Conservation (phyloP, 1,284 basidiomycete genomes). For the Austroboletus niveus region DNA sequence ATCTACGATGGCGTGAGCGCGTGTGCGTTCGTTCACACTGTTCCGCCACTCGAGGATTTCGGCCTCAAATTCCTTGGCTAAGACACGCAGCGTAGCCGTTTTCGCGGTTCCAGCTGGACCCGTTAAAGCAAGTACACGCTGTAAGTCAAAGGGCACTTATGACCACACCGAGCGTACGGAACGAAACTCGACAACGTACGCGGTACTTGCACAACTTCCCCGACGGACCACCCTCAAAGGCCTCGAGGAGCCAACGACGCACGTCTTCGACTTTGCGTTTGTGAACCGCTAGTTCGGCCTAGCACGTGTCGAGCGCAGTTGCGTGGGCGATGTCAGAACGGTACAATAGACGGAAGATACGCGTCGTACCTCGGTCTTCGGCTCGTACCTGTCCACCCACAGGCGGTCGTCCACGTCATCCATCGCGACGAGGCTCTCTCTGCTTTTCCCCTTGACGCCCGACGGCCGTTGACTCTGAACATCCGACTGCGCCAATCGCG, state of each 20-base stretch:
- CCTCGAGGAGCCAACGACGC: constrained; percentile 81
- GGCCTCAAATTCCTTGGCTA: constrained; percentile 74
- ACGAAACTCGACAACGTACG: constrained; percentile 41
- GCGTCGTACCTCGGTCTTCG: constrained; percentile 55
- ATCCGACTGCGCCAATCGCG: constrained; percentile 1
- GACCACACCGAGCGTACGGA: background rate
- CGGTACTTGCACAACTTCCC: constrained; percentile 75
- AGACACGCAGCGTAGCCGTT: constrained; percentile 78
- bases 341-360: background rate
- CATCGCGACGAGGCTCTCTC: constrained; percentile 23
- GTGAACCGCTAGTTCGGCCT: constrained; percentile 85
- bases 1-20: constrained; percentile 1
- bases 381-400: constrained; percentile 81
- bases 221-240: constrained; percentile 68
- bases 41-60: constrained; percentile 89
- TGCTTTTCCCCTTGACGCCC: constrained; percentile 47
- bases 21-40: constrained; percentile 44
- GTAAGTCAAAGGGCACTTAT: background rate
- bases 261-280: constrained; percentile 86
- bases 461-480: constrained; percentile 9
- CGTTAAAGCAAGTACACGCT: constrained; percentile 84
- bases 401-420: constrained; percentile 45
- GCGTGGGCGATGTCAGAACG: background rate
- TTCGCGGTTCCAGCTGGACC: constrained; percentile 93
- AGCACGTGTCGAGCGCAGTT: background rate